These are phyloP conservation scores for Melaleuca quinquenervia DNA, from an alignment of 345 rosid species.

Conservation along the genomic window DNA sequence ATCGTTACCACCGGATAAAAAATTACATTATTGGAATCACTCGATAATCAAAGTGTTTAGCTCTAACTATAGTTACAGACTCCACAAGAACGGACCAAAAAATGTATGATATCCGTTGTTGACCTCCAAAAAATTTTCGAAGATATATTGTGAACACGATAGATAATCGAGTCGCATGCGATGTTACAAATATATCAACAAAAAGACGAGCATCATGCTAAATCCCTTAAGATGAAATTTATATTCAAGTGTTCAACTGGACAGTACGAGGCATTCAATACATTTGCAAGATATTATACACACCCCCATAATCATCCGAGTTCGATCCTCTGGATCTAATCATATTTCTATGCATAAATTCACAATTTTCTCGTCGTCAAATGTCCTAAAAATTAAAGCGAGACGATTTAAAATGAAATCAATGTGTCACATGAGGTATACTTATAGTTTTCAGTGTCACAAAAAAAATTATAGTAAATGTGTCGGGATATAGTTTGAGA, in stretches of 20 bases:
- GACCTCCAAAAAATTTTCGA: not conserved
- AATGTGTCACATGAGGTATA: too few species aligned
- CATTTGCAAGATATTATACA: accelerated
- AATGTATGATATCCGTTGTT: not conserved
- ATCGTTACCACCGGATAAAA: not conserved
- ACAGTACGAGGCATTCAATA: accelerated
- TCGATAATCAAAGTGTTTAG: not conserved
- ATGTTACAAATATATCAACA: not conserved
- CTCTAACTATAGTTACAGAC: not conserved
- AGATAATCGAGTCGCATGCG: not conserved
- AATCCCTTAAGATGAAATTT: not conserved
- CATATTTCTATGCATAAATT: not conserved
- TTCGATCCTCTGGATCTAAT: not conserved
- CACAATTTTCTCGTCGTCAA: not conserved
- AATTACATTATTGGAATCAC: not conserved
- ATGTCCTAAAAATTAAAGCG: not conserved
- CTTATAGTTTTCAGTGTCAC: too few species aligned
- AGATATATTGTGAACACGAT: not conserved
- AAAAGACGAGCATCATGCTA: accelerated
- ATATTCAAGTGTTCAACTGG: not conserved
- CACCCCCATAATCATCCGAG: not conserved
- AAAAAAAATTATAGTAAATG: too few species aligned
- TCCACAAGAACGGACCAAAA: not conserved
- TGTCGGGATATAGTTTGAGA: too few species aligned
- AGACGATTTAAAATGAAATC: too few species aligned